Evolutionary conservation across 148 eudicot genomes (phyloP).

Genomic region (Simmondsia chinensis): DNA sequence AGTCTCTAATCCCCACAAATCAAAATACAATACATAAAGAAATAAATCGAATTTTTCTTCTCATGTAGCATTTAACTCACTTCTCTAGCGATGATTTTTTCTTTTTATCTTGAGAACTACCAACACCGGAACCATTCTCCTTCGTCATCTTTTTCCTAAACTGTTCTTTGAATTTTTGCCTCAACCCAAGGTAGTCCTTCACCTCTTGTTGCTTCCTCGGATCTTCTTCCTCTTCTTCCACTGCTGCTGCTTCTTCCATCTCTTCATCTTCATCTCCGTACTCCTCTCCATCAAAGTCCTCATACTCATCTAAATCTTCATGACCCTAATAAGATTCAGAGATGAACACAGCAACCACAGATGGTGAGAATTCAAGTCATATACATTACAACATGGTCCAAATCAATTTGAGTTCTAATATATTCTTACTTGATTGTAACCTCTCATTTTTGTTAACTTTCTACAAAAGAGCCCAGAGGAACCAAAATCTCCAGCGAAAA

Average conservation of each 20-base stretch:
- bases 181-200: slow-evolving; percentile 49
- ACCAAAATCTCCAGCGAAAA: too few relatives aligned
- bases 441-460: too few relatives aligned
- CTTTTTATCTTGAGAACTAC: slow-evolving; percentile 29
- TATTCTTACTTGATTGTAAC: too few relatives aligned
- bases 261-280: slow-evolving; percentile 26
- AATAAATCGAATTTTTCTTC: too few relatives aligned
- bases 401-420: too few relatives aligned
- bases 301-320: slow-evolving; percentile 64
- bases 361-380: too few relatives aligned
- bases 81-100: slow-evolving; percentile 33
- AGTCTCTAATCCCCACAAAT: too few relatives aligned
- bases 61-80: slow-evolving; percentile 24
- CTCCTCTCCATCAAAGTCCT: slow-evolving; percentile 33
- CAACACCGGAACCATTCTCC: slow-evolving; percentile 39
- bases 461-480: too few relatives aligned
- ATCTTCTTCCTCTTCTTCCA: too few relatives aligned
- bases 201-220: too few relatives aligned
- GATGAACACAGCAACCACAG: too few relatives aligned
- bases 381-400: too few relatives aligned
- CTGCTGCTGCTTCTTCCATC: slow-evolving; percentile 28
- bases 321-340: slow-evolving; percentile 16
- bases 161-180: slow-evolving; percentile 59
- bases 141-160: slow-evolving; percentile 48
- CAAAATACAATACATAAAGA: not conserved